Evolutionary conservation across 352 stramenopile species (phyloP), one percentile per base, ranked within the genome.

Genomic region (Pythium utonaiense): DNA sequence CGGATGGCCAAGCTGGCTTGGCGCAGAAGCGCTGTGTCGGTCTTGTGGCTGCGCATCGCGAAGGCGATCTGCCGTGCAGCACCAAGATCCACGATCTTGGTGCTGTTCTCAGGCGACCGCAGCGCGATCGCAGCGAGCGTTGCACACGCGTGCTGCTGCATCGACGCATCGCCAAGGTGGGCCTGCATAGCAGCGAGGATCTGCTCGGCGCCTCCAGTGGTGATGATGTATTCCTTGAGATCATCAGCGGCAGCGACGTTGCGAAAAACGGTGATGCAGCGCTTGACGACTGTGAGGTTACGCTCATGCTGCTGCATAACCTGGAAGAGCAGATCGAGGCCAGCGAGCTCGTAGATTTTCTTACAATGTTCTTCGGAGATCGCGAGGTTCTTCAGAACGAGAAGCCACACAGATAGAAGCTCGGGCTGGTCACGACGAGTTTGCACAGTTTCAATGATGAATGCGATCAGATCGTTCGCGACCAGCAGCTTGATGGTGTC

Each of bases 1-100:
- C 84, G 80, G 45, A 93, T 85, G 9, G 84, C 84, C 17, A 93
- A 62, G 64, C 84, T 91, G 0, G 81, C 81, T 74, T 93, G 84
- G 6, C 81, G 80, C 30, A 93, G 54, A 17, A 93, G 31, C 28
- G 64, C 51, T 0, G 77, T 69, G 57, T 88, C 73, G 40, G 52
- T 53, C 14, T 57, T 57, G 45, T 90, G 83, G 13, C 24, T 59
- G 28, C 72, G 65, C 75, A 93, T 89, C 19, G 84, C 81, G 27
- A 65, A 64, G 9, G 77, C 70, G 45, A 93, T 80, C 36, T 73
- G 67, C 0, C 60, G 56, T 14, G 74, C 62, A 6, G 75, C 80
- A 17, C 75, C 73, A 1, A 88, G 55, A 6, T 88, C 67, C 8
- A 91, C 75, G 52, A 89, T 68, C 17, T 48, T 53, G 13, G 61